Percentiles rank a stretch among this genome's conserved stretches.
These are phyloP conservation scores for Cornus florida DNA, from an alignment of 148 eudicot genomes.

Conservation along the genomic window DNA sequence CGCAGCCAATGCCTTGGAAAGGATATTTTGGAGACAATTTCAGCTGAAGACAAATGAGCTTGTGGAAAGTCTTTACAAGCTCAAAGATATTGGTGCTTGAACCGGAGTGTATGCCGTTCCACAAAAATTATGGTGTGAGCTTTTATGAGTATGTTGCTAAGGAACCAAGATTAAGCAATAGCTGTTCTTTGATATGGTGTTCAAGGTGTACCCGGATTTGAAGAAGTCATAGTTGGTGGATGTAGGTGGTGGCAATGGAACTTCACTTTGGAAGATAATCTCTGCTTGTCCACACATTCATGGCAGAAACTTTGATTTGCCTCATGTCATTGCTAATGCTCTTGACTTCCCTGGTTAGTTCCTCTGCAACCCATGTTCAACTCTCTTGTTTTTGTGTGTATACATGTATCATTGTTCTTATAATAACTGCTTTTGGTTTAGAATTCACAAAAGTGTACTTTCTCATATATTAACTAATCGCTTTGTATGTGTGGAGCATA, in stretches of 20 bases:
- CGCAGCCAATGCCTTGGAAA: neutral
- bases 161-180: neutral
- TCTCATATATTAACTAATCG: no score
- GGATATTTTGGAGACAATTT: no score
- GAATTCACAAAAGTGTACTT: no score
- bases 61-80: neutral
- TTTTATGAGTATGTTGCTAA: neutral
- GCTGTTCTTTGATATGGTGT: neutral
- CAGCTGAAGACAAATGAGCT: neutral
- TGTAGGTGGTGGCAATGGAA: slow-evolving; percentile 9
- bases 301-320: slow-evolving; percentile 9
- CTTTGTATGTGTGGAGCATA: neutral
- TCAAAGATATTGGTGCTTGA: slow-evolving; percentile 12
- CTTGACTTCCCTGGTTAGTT: neutral
- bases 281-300: neutral
- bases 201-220: slow-evolving; percentile 3
- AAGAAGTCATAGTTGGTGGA: slow-evolving; percentile 4
- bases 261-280: slow-evolving; percentile 1
- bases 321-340: neutral
- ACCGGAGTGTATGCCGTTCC: neutral
- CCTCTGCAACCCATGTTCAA: no score
- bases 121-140: neutral
- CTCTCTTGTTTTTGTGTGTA: no score
- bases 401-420: no score
- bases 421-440: no score